Percentiles rank a stretch among this genome's conserved stretches.
Conservation (phyloP, 192 early-diverging fungal genomes). For the Backusella circina region DNA sequence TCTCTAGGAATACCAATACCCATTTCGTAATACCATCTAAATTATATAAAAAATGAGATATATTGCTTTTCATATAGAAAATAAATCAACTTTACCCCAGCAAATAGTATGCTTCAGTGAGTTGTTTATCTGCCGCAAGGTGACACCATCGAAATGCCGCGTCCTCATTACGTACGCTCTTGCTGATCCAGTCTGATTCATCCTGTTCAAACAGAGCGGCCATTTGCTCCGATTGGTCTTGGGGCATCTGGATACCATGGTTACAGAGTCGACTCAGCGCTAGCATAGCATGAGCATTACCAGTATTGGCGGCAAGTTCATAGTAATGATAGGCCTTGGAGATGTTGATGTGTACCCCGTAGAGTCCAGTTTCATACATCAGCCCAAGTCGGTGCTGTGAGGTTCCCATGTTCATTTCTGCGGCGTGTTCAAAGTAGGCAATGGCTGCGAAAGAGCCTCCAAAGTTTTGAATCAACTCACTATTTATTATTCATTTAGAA, state of each 20-base stretch:
- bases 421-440: conserved; percentile 69
- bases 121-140: conserved; percentile 71
- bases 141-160: conserved; percentile 77
- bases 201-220: not conserved
- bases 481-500: not conserved
- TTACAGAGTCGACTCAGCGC: conserved; percentile 16
- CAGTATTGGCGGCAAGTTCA: not conserved
- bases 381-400: conserved; percentile 43
- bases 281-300: conserved; percentile 9
- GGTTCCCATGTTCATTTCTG: conserved; percentile 66
- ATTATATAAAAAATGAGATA: not conserved
- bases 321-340: conserved; percentile 9
- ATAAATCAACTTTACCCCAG: conserved; percentile 62
- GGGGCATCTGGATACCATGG: conserved; percentile 15
- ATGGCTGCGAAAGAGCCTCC: conserved; percentile 75
- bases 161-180: conserved; percentile 9
- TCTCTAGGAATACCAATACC: conserved; percentile 28
- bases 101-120: conserved; percentile 80
- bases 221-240: not conserved
- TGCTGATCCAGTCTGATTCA: conserved; percentile 16
- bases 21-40: conserved; percentile 35
- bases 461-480: conserved; percentile 15
- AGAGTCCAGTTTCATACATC: conserved; percentile 30
- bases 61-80: too few relatives aligned
- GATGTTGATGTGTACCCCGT: conserved; percentile 1